Percentiles rank a stretch among this genome's conserved stretches.
These are phyloP conservation scores for Azolla pinnata DNA, from an alignment of 75 land plant species.

Conservation along the genomic window DNA sequence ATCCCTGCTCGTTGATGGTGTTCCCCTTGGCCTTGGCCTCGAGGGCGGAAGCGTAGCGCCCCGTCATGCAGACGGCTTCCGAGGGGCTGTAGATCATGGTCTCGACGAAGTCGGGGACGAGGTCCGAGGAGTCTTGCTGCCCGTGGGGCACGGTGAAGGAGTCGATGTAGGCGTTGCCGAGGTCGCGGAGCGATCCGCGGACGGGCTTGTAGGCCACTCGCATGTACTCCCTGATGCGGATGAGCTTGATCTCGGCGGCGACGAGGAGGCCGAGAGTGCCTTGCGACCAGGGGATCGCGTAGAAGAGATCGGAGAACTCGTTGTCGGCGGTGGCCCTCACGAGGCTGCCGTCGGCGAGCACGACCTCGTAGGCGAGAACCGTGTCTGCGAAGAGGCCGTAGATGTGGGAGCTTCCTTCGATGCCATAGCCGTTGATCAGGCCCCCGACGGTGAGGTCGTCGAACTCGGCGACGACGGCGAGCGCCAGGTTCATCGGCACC, in stretches of 20 bases:
- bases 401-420: slow-evolving; percentile 88
- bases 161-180: slow-evolving; percentile 86
- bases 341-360: slow-evolving; percentile 65
- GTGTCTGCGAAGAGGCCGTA: slow-evolving; percentile 90
- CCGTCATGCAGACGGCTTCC: slow-evolving; percentile 78
- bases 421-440: slow-evolving; percentile 88
- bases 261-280: slow-evolving; percentile 92
- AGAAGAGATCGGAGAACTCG: slow-evolving; percentile 79
- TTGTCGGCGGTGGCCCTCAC: slow-evolving; percentile 92
- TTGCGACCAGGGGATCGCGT: slow-evolving; percentile 97
- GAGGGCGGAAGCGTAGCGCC: slow-evolving; percentile 74
- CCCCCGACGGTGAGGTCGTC: slow-evolving; percentile 93
- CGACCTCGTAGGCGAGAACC: slow-evolving; percentile 79
- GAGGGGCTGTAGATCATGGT: slow-evolving; percentile 72
- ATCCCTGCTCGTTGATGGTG: slow-evolving; percentile 60
- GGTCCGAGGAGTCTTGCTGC: slow-evolving; percentile 68
- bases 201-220: slow-evolving; percentile 66
- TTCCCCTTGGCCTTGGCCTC: slow-evolving; percentile 92
- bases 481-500: slow-evolving; percentile 79
- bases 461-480: slow-evolving; percentile 92
- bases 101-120: slow-evolving; percentile 95
- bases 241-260: slow-evolving; percentile 91
- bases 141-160: slow-evolving; percentile 82
- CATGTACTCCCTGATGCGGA: slow-evolving; percentile 84
- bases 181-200: slow-evolving; percentile 46